These are phyloP conservation scores for Dendrobium chrysotoxum DNA, from an alignment of 106 monocot genomes.

Conservation along the genomic window DNA sequence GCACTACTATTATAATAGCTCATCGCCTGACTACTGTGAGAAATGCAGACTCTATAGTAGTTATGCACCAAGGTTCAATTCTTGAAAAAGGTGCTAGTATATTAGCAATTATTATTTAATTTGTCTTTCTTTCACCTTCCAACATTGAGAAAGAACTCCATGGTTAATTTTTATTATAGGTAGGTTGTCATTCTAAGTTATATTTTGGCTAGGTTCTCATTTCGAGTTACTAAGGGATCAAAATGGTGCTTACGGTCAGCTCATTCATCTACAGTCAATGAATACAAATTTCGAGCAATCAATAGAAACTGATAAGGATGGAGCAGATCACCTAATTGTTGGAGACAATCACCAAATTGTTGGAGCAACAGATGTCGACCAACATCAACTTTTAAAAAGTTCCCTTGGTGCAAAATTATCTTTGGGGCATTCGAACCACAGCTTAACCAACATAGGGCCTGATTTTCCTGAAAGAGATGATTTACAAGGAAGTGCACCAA, in stretches of 20 bases:
- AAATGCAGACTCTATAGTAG: slow-evolving; percentile 42
- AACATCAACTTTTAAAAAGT: background rate
- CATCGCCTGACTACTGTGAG: slow-evolving; percentile 47
- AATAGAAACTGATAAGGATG: background rate
- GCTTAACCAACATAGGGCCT: too few species aligned
- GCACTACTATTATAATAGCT: slow-evolving; percentile 51
- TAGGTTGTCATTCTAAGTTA: too few species aligned
- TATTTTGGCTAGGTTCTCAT: slow-evolving; percentile 20
- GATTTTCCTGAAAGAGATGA: too few species aligned
- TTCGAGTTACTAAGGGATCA: slow-evolving; percentile 19
- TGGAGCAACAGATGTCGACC: background rate
- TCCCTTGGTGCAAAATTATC: too few species aligned
- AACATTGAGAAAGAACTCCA: too few species aligned
- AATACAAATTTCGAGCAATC: background rate
- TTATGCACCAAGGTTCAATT: slow-evolving; percentile 34
- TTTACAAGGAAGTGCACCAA: too few species aligned
- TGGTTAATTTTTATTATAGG: too few species aligned
- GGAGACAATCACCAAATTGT: background rate
- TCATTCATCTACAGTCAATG: slow-evolving; percentile 25
- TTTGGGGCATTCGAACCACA: too few species aligned
- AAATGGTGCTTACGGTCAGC: slow-evolving; percentile 28
- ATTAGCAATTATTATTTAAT: slow-evolving; percentile 15
- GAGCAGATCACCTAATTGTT: background rate
- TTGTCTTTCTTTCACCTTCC: slow-evolving; percentile 9
- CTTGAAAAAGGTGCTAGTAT: slow-evolving; percentile 34